Evolutionary conservation across 1,284 basidiomycete genomes (phyloP), one percentile per base, ranked within the genome.

Genomic region (Cystobasidium sp.): DNA sequence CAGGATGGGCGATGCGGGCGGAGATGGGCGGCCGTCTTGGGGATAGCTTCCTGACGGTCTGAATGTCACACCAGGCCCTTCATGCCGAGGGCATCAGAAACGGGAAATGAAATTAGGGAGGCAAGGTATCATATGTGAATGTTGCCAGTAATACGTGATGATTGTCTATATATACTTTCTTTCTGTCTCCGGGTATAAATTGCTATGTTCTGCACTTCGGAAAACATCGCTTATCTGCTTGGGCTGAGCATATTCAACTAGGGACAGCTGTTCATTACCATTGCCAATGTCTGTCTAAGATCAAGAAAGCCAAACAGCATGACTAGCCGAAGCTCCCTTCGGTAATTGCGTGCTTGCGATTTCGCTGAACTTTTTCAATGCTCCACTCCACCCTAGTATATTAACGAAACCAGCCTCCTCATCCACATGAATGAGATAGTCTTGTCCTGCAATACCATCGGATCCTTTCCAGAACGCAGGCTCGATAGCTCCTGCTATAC

Each of bases 401-500:
- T 78, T 78, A 22, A 83, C 76, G 20, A 77, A 79, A 10, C 81
- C 81, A 47, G 77, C 76, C 69, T 82, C 81, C 59, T 80, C 81
- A 69, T 81, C 81, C 6, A 81, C 82, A 14, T 82, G 78, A 0
- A 76, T 79, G 53, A 81, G 76, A 62, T 78, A 82, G 18, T 79
- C 77, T 51, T 80, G 77, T 0, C 72, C 77, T 0, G 64, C 61
- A 1, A 76, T 76, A 7, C 59, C 66, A 4, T 77, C 78, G 22
- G 74, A 64, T 9, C 81, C 76, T 6, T 76, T 52, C 47, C 62
- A 73, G 55, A 80, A 80, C 46, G 80, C 80, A 1, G 81, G 79
- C 65, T 81, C 79, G 51, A 83, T 81, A 1, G 82, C 82, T 68
- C 82, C 82, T 0, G 82, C 82, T 80, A 81, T 82, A 0, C 82